Conservation (phyloP, 495 filamentous ascomycete species). For the Lineolata rhizophorae region DNA sequence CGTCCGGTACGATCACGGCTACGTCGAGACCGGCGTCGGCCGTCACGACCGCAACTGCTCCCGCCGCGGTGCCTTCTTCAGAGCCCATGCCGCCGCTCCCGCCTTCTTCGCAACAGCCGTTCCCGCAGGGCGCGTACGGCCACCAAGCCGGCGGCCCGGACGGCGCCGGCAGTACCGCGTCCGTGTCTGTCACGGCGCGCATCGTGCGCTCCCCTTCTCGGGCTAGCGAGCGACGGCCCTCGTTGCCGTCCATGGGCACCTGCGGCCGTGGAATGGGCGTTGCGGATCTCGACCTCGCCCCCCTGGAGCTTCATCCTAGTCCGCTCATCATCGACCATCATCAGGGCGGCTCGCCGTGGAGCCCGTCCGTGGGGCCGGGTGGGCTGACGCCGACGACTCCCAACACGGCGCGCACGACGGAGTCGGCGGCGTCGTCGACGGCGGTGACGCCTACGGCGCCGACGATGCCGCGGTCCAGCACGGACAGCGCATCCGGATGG, state of each 20-base stretch:
- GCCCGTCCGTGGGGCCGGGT: background rate
- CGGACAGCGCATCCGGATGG: background rate
- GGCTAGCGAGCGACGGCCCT: constrained; percentile 13
- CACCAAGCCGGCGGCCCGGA: no score
- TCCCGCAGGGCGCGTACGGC: no score
- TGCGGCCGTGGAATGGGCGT: no score
- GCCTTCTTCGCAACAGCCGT: no score
- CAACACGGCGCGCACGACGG: background rate
- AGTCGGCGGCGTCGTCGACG: background rate
- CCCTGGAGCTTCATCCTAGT: constrained; percentile 44
- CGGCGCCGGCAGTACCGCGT: constrained; percentile 24
- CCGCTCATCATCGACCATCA: constrained; percentile 50
- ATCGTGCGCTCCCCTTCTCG: constrained; percentile 36
- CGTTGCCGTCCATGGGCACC: constrained; percentile 19
- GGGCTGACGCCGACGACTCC: background rate
- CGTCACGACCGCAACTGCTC: no score
- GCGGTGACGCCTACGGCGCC: background rate
- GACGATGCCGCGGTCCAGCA: background rate
- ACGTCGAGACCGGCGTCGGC: no score
- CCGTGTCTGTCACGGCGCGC: constrained; percentile 60
- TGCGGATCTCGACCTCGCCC: constrained; percentile 24
- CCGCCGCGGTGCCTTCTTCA: no score
- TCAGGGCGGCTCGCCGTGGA: constrained; percentile 1
- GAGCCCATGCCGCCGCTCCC: no score
- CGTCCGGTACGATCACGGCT: no score